Conservation (phyloP, 164 flowering plant species). For the Aristolochia fimbriata region DNA sequence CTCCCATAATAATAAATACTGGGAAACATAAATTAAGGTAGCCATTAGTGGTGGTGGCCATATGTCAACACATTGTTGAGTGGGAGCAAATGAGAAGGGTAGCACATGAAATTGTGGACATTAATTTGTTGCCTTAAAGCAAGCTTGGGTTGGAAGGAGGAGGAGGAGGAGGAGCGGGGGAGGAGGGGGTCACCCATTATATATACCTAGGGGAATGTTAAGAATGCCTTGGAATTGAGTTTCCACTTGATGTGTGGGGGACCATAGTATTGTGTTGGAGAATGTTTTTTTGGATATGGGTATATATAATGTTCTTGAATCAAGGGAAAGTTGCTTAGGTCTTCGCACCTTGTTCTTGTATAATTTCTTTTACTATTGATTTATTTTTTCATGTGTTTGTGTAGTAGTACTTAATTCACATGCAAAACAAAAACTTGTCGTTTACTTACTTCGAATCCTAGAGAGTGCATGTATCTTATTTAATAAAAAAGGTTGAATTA, state of each 20-base stretch:
- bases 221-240: background rate
- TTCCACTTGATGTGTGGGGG: background rate
- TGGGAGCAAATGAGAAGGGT: background rate
- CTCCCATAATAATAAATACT: no score
- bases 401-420: no score
- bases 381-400: no score
- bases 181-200: background rate
- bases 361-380: no score
- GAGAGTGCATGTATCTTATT: no score
- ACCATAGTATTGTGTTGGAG: constrained; percentile 4
- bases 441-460: no score
- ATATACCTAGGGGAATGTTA: constrained; percentile 1
- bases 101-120: background rate
- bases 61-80: background rate
- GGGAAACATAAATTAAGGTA: no score
- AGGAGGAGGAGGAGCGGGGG: no score
- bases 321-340: background rate
- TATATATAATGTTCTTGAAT: no score
- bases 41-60: background rate
- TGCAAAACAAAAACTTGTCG: no score
- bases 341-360: no score
- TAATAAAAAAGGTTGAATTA: no score
- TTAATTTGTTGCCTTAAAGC: background rate
- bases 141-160: background rate
- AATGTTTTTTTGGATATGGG: constrained; percentile 1